phyloP scores from a whole-genome alignment of 2,329 filamentous ascomycete genomes.

The Cladosporium sp. region DNA sequence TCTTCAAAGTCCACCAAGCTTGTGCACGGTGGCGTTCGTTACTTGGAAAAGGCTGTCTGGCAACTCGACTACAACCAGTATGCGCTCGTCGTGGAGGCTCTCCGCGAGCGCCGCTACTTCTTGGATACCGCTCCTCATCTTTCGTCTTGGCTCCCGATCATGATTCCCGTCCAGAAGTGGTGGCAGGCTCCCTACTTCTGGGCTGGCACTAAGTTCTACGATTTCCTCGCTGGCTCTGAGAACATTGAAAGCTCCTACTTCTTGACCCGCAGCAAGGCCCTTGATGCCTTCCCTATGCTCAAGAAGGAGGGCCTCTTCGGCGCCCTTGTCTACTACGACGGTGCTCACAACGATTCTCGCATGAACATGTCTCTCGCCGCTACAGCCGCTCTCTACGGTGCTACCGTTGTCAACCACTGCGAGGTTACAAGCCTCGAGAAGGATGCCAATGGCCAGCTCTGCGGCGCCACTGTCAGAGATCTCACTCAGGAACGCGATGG shows the following conservation, averaged over 20 bases:
- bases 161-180: constrained; percentile 78
- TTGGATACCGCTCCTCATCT: constrained; percentile 78
- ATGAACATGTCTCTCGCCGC: constrained; percentile 89
- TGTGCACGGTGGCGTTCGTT: constrained; percentile 79
- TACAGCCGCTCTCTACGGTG: constrained; percentile 82
- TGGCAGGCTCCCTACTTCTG: constrained; percentile 80
- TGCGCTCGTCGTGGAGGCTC: constrained; percentile 72
- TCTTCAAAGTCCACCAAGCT: constrained; percentile 86
- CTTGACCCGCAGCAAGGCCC: constrained; percentile 76
- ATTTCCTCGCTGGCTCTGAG: constrained; percentile 78
- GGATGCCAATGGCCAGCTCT: constrained; percentile 66
- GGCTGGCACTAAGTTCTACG: constrained; percentile 76
- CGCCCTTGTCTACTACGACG: constrained; percentile 86
- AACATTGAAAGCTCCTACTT: constrained; percentile 89
- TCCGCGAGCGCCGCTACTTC: constrained; percentile 79
- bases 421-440: constrained; percentile 76
- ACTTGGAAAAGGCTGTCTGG: constrained; percentile 82
- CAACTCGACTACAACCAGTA: constrained; percentile 79
- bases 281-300: constrained; percentile 85
- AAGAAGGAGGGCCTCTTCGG: constrained; percentile 75
- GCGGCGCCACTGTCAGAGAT: constrained; percentile 70
- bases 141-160: constrained; percentile 75
- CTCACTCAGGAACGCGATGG: constrained; percentile 63
- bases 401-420: constrained; percentile 77
- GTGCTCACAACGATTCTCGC: constrained; percentile 84